Base-by-base conservation (phyloP, 2,329 filamentous ascomycete genomes). In the Bipolaris zeicola region DNA sequence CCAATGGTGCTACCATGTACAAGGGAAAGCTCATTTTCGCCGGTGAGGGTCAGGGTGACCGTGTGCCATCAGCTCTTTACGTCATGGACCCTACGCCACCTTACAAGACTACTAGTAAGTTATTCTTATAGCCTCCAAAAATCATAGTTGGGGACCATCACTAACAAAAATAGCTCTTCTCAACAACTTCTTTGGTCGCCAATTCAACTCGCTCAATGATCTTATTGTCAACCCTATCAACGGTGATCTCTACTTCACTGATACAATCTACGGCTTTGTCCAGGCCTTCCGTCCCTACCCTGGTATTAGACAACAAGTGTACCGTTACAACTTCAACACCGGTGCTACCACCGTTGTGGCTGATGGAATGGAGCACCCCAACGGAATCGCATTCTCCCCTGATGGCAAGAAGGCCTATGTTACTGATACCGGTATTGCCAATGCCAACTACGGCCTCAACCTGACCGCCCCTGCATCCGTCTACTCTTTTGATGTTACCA, bases 171-270 rank as follows among this genome's bases (percentile, higher is more conserved):
- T 20, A 68, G 65, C 63, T 10, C 60, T 68, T 14, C 24, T 68
- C 24, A 80, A 81, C 62, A 81, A 80, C 64, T 81, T 80, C 66
- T 80, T 76, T 59, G 79, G 79, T 20, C 76, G 73, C 58, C 76
- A 78, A 61, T 76, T 79, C 67, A 78, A 75, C 57, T 73, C 70
- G 3, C 64, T 78, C 42, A 75, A 80, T 52, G 78, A 80, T 51
- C 54, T 79, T 6, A 65, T 69, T 33, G 71, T 79, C 10, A 71
- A 75, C 57, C 66, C 70, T 7, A 58, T 51, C 31, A 73, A 75
- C 6, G 76, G 76, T 36, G 75, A 78, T 46, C 73, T 82, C 54
- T 81, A 79, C 76, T 81, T 81, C 68, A 81, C 80, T 6, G 79
- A 81, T 54, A 76, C 77, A 14, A 58, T 72, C 20, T 70, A 67